phyloP scores from a whole-genome alignment of 2,329 filamentous ascomycete species.

The Trichoderma sp. region DNA sequence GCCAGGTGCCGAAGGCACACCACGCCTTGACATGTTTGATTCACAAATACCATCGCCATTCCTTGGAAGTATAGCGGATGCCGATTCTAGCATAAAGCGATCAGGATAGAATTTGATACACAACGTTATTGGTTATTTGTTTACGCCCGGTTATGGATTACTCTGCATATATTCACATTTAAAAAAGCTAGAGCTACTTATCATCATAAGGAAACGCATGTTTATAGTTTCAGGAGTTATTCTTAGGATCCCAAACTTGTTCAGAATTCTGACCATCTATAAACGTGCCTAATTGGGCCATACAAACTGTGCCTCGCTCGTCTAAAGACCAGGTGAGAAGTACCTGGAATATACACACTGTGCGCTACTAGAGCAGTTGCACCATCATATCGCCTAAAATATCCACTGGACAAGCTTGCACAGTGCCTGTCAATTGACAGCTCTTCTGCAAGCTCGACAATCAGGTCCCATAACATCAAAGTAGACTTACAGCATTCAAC shows the following conservation, averaged over 20 bases:
- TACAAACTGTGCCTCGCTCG: background rate
- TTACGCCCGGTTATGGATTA: background rate
- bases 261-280: background rate
- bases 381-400: background rate
- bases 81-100: conserved; percentile 16
- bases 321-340: background rate
- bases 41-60: background rate
- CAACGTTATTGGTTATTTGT: background rate
- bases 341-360: background rate
- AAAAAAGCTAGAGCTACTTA: background rate
- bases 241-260: background rate
- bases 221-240: background rate
- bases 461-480: background rate
- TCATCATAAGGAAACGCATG: background rate
- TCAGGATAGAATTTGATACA: conserved; percentile 9
- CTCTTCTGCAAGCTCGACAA: background rate
- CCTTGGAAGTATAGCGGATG: background rate
- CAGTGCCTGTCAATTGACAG: background rate
- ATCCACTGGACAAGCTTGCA: background rate
- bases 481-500: background rate
- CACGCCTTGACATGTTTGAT: conserved; percentile 4
- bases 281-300: background rate
- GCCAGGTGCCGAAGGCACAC: conserved; percentile 51
- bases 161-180: background rate
- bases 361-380: background rate